phyloP scores from a whole-genome alignment of 2,329 filamentous ascomycete genomes.

The Clonostachys chloroleuca region DNA sequence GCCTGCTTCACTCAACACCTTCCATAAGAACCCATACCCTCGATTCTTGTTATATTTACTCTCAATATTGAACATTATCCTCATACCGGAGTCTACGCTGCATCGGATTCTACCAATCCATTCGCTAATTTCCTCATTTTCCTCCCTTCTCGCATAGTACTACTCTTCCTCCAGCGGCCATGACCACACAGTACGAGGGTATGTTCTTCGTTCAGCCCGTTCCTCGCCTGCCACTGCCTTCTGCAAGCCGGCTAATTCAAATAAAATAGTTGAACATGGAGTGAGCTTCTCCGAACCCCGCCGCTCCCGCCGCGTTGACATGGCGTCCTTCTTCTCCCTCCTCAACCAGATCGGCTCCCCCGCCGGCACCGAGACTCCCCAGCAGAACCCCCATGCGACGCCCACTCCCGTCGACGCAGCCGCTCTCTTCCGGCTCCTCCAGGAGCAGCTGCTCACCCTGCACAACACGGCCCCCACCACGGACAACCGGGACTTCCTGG shows the following conservation, averaged over 20 bases:
- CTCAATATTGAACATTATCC: no score
- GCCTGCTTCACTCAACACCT: not conserved
- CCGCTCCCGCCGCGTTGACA: constrained; percentile 51
- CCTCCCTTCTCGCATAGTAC: no score
- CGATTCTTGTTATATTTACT: not conserved
- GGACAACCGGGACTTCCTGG: constrained; percentile 45
- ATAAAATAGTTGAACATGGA: constrained; percentile 55
- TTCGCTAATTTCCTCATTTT: no score
- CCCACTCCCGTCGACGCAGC: constrained; percentile 56
- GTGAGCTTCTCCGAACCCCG: constrained; percentile 40
- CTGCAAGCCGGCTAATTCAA: not conserved
- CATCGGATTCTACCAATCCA: no score
- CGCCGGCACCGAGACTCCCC: constrained; percentile 14
- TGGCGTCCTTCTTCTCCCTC: constrained; percentile 58
- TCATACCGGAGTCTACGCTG: no score
- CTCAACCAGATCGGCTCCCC: constrained; percentile 44
- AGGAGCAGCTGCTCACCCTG: constrained; percentile 52
- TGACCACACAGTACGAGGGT: constrained; percentile 57
- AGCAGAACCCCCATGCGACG: constrained; percentile 49
- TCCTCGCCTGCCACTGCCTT: not conserved
- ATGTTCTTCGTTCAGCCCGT: constrained; percentile 3
- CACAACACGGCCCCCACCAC: constrained; percentile 41
- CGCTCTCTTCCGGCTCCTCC: constrained; percentile 53
- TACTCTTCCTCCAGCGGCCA: constrained; percentile 15
- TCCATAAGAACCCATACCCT: not conserved